Conservation (phyloP, 345 rosid species). For the Odontarrhena argentea region DNA sequence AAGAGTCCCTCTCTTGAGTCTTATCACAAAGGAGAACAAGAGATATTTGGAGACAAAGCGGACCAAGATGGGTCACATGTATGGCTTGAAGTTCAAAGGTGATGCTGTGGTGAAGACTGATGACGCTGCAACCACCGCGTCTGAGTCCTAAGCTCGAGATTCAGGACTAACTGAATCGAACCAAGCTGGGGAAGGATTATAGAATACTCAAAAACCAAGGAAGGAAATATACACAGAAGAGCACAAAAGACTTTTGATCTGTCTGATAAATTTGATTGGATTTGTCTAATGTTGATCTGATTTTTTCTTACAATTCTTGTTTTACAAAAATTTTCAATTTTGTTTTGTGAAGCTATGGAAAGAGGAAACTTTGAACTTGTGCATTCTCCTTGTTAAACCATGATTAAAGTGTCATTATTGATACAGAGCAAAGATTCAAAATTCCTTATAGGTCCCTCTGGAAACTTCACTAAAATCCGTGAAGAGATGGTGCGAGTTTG, state of each 20-base stretch:
- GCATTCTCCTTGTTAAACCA: too few species aligned
- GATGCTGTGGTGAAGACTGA: conserved; percentile 37
- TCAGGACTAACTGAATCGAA: background rate
- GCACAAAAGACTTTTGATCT: conserved; percentile 13
- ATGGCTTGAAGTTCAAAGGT: conserved; percentile 50
- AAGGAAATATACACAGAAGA: conserved; percentile 19
- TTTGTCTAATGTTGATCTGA: conserved; percentile 9
- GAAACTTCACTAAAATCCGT: too few species aligned
- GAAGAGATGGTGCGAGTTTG: conserved; percentile 96
- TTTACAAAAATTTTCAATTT: background rate
- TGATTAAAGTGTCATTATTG: too few species aligned
- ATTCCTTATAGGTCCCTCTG: too few species aligned
- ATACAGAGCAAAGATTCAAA: too few species aligned
- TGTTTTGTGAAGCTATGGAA: too few species aligned
- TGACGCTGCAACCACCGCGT: background rate
- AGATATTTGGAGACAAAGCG: conserved; percentile 76
- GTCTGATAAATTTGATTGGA: conserved; percentile 22
- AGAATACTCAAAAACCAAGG: conserved; percentile 3
- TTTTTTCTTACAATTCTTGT: conserved; percentile 17
- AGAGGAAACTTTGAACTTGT: too few species aligned
- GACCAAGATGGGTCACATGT: conserved; percentile 76
- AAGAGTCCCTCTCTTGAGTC: conserved; percentile 71
- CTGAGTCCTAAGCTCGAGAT: conserved; percentile 18
- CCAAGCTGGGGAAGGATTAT: background rate
- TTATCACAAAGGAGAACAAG: conserved; percentile 69